Conservation (phyloP, 2,329 filamentous ascomycete species). For the Claviceps monticola region DNA sequence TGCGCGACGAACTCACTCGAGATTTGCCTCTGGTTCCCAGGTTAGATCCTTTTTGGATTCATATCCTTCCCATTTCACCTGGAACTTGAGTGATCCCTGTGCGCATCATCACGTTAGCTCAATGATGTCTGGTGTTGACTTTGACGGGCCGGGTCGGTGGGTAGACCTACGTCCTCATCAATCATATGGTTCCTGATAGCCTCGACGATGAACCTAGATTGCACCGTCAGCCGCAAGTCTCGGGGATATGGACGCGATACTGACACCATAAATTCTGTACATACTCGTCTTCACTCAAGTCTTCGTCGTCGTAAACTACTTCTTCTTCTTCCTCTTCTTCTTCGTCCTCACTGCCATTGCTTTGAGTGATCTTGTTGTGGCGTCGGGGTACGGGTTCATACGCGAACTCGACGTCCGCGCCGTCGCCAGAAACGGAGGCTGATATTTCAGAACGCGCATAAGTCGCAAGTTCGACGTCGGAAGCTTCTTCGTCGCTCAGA, state of each 20-base stretch:
- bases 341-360: constrained; percentile 16
- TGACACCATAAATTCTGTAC: constrained; percentile 6
- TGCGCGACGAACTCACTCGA: constrained; percentile 13
- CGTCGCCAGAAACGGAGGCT: constrained; percentile 8
- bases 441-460: constrained; percentile 14
- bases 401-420: constrained; percentile 1
- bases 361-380: constrained; percentile 12
- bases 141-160: not conserved
- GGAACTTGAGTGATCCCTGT: constrained; percentile 42
- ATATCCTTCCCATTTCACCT: constrained; percentile 74
- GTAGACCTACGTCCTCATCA: constrained; percentile 34
- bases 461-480: constrained; percentile 15
- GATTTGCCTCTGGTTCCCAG: constrained; percentile 65
- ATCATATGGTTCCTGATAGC: constrained; percentile 55
- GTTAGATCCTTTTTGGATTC: constrained; percentile 56
- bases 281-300: constrained; percentile 30
- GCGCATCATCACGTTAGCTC: constrained; percentile 1
- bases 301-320: constrained; percentile 17
- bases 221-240: not conserved
- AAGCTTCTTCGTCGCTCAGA: constrained; percentile 23
- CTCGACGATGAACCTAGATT: constrained; percentile 56
- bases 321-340: constrained; percentile 8
- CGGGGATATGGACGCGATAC: no score
- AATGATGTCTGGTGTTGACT: not conserved
- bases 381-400: not conserved